phyloP scores from a whole-genome alignment of 441 rosid genomes.

The Rhodomyrtus psidioides region DNA sequence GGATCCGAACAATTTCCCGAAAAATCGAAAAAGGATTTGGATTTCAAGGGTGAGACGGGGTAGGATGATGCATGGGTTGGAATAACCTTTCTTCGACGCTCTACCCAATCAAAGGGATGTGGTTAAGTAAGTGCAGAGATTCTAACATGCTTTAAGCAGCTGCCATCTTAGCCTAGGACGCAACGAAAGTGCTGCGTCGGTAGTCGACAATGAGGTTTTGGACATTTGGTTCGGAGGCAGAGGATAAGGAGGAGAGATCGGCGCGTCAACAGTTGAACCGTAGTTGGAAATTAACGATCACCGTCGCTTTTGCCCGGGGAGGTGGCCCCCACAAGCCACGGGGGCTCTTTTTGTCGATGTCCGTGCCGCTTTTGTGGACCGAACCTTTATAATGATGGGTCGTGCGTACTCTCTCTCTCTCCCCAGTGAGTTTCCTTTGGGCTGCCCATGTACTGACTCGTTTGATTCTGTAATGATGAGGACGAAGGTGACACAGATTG shows the following conservation, averaged over 20 bases:
- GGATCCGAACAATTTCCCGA: not conserved
- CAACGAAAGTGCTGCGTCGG: not conserved
- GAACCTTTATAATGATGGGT: not conserved
- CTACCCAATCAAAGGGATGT: not conserved
- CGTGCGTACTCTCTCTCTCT: not conserved
- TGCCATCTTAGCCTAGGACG: not conserved
- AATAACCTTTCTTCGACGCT: not conserved
- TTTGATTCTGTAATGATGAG: not conserved
- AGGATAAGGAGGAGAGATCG: not conserved
- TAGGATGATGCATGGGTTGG: too few species aligned
- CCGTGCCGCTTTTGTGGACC: not conserved
- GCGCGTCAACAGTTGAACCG: not conserved
- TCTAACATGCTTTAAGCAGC: not conserved
- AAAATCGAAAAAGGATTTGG: accelerated
- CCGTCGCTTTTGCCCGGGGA: not conserved
- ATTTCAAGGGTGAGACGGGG: not conserved
- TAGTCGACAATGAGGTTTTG: not conserved
- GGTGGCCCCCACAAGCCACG: too few species aligned
- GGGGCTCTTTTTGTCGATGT: not conserved
- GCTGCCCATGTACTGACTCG: not conserved
- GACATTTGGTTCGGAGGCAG: not conserved
- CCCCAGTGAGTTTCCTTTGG: not conserved
- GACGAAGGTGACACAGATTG: not conserved
- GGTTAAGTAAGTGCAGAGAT: not conserved
- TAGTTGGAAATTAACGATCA: not conserved